Evolutionary conservation across 768 basidiomycete genomes (phyloP).

Genomic region (Filobasidium floriforme): DNA sequence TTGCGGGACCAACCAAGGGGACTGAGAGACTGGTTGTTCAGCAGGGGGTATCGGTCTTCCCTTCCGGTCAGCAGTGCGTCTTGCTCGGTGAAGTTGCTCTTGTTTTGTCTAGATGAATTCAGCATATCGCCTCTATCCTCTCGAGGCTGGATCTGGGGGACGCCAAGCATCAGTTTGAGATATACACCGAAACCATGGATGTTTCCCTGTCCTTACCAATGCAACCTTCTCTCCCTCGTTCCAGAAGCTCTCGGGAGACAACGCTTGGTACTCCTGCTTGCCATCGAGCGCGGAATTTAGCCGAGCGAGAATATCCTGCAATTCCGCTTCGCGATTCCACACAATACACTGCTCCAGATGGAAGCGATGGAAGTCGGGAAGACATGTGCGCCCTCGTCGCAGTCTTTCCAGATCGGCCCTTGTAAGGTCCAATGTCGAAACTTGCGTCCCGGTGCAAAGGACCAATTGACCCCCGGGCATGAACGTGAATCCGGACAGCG

Average conservation of each 20-base stretch:
- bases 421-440: not conserved
- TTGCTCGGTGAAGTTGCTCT: too few species aligned
- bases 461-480: not conserved
- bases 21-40: too few species aligned
- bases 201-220: too few species aligned
- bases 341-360: constrained; percentile 4
- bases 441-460: not conserved
- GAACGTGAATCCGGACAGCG: not conserved
- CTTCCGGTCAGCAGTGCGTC: too few species aligned
- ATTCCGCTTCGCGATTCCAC: not conserved
- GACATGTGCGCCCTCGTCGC: not conserved
- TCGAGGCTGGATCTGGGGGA: too few species aligned
- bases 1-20: not conserved
- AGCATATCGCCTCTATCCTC: too few species aligned
- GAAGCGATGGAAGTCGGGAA: constrained; percentile 2
- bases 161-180: too few species aligned
- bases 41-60: too few species aligned
- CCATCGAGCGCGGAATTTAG: not conserved
- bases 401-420: too few species aligned
- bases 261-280: not conserved
- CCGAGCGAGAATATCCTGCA: not conserved
- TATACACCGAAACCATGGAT: too few species aligned
- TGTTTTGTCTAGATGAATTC: too few species aligned
- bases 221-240: not conserved
- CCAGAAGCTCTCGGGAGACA: not conserved